Evolutionary conservation across 2,329 filamentous ascomycete species (phyloP).

Genomic region (Penicillium sp.): DNA sequence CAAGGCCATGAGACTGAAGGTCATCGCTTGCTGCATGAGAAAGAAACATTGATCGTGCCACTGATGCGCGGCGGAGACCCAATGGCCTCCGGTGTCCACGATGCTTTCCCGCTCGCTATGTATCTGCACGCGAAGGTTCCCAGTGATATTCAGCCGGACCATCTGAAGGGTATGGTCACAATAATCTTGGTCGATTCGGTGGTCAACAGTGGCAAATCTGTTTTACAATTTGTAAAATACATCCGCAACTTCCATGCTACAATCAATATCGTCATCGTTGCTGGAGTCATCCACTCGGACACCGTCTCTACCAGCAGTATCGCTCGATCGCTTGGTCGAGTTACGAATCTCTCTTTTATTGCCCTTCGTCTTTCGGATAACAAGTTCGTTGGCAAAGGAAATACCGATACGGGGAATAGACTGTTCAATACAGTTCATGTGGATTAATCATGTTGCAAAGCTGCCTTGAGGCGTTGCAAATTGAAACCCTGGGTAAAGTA

Average conservation of each 20-base stretch:
- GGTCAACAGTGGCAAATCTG: slow-evolving; percentile 56
- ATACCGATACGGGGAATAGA: slow-evolving; percentile 54
- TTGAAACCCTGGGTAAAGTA: too few relatives aligned
- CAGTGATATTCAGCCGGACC: slow-evolving; percentile 44
- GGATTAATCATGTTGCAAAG: background rate
- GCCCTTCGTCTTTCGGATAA: slow-evolving; percentile 58
- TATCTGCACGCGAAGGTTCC: slow-evolving; percentile 50
- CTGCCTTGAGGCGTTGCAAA: background rate
- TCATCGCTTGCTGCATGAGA: slow-evolving; percentile 50
- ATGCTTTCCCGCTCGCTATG: slow-evolving; percentile 52
- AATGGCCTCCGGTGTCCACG: slow-evolving; percentile 59
- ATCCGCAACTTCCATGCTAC: slow-evolving; percentile 43
- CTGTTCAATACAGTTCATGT: slow-evolving; percentile 1
- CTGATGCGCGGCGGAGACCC: slow-evolving; percentile 65
- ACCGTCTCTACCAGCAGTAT: slow-evolving; percentile 25
- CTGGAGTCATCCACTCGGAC: slow-evolving; percentile 54
- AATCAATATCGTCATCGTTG: slow-evolving; percentile 55
- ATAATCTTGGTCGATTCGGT: slow-evolving; percentile 61
- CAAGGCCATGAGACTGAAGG: slow-evolving; percentile 49
- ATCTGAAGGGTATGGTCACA: slow-evolving; percentile 42
- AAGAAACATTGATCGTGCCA: slow-evolving; percentile 54
- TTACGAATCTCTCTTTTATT: slow-evolving; percentile 45
- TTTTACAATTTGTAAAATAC: slow-evolving; percentile 50
- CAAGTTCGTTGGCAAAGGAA: slow-evolving; percentile 53
- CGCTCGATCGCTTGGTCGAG: slow-evolving; percentile 19